phyloP scores from a whole-genome alignment of 1,139 yeast genomes.

The Pichia sp. region DNA sequence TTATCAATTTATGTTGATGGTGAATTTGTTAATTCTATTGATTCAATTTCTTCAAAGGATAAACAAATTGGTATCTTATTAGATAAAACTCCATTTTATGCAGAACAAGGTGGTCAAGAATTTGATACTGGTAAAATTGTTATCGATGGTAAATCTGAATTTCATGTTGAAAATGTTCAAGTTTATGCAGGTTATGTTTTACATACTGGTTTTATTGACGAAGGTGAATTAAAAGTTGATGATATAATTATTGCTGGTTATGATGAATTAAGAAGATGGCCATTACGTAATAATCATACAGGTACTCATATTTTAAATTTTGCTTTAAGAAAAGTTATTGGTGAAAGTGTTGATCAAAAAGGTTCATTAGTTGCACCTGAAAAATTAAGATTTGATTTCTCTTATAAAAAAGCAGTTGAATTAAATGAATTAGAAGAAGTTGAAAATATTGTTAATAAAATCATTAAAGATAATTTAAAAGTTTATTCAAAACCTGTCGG shows the following conservation, averaged over 20 bases:
- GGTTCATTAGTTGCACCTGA: conserved; percentile 97
- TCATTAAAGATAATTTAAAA: conserved; percentile 60
- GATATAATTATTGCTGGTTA: conserved; percentile 78
- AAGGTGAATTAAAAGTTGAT: conserved; percentile 62
- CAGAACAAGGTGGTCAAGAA: conserved; percentile 99
- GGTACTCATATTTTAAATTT: conserved; percentile 93
- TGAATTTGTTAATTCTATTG: conserved; percentile 44
- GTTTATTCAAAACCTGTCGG: conserved; percentile 83
- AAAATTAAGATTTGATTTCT: conserved; percentile 90
- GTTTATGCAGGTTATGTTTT: conserved; percentile 89
- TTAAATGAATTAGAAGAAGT: conserved; percentile 65
- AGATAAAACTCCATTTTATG: conserved; percentile 90
- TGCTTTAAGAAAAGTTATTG: conserved; percentile 80
- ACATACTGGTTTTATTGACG: conserved; percentile 81
- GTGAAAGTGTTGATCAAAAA: conserved; percentile 86
- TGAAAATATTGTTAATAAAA: conserved; percentile 66
- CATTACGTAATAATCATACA: conserved; percentile 94
- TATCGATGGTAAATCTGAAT: conserved; percentile 81
- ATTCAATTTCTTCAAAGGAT: conserved; percentile 31
- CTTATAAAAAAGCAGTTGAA: conserved; percentile 77
- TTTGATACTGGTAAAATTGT: conserved; percentile 90
- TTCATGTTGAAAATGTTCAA: conserved; percentile 87
- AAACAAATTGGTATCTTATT: conserved; percentile 72
- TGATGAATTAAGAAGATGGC: conserved; percentile 93
- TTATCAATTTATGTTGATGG: conserved; percentile 59